phyloP scores from a whole-genome alignment of 139 green algal species.

The Limnomonas spitsbergensis region DNA sequence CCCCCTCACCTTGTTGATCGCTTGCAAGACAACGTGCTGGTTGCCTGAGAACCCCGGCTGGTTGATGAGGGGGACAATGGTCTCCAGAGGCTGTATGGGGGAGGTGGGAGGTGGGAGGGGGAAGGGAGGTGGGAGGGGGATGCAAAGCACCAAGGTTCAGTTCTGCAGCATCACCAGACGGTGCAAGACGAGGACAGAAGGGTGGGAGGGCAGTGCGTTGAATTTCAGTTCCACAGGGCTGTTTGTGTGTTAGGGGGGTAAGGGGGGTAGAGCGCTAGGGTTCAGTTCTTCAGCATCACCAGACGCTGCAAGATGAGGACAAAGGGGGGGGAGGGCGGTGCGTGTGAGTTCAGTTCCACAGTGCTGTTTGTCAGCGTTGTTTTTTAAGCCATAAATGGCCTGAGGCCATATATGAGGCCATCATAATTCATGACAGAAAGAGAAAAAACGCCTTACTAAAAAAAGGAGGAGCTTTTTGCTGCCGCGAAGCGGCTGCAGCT shows the following conservation, averaged over 20 bases:
- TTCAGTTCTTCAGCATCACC: background rate
- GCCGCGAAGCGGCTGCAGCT: too few relatives aligned
- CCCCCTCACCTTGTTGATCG: conserved; percentile 43
- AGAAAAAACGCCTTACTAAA: too few relatives aligned
- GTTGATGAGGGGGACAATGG: conserved; percentile 66
- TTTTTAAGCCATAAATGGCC: background rate
- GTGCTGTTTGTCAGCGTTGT: background rate
- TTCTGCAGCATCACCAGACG: background rate
- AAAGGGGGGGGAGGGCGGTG: background rate
- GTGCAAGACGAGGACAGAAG: too few relatives aligned
- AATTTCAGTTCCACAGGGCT: background rate
- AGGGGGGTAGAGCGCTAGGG: background rate
- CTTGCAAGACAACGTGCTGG: conserved; percentile 63
- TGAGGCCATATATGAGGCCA: too few relatives aligned
- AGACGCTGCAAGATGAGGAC: too few relatives aligned
- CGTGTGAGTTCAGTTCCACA: background rate
- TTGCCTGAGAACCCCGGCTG: conserved; percentile 62
- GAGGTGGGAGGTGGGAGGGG: too few relatives aligned
- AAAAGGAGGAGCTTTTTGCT: too few relatives aligned
- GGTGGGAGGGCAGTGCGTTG: background rate
- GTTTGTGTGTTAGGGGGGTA: background rate
- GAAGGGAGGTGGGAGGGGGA: too few relatives aligned
- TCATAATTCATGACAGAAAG: too few relatives aligned
- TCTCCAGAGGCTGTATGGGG: conserved; percentile 79
- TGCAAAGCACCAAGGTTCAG: background rate